Conservation (phyloP, 768 basidiomycete species). For the Podaxis rugospora region DNA sequence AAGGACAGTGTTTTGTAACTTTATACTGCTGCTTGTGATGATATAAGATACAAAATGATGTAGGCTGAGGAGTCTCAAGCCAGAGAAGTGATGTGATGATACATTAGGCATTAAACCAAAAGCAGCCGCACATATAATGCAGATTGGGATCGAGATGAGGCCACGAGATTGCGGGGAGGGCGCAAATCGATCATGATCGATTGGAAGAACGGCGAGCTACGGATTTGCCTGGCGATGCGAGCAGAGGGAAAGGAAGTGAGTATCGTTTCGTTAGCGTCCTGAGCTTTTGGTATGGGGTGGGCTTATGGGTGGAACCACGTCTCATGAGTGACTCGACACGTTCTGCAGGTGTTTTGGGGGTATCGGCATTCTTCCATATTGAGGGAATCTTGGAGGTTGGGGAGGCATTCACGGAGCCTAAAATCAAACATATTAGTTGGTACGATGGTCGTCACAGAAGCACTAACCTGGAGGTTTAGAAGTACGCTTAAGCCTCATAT, state of each 20-base stretch:
- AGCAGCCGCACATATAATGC: not conserved
- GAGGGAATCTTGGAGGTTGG: slow-evolving; percentile 33
- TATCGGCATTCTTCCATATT: slow-evolving; percentile 45
- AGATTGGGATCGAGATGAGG: not conserved
- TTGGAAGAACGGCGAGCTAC: slow-evolving; percentile 2
- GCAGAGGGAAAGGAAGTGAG: slow-evolving; percentile 40
- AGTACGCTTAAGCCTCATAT: not conserved
- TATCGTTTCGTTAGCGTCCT: slow-evolving; percentile 46
- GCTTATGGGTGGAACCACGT: slow-evolving; percentile 17
- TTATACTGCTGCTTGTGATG: not conserved
- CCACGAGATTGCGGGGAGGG: not conserved
- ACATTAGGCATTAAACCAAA: not conserved
- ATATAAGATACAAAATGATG: not conserved
- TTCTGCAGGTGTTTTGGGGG: slow-evolving; percentile 28
- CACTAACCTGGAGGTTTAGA: not conserved
- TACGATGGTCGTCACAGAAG: not conserved
- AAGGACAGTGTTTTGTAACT: too few species aligned
- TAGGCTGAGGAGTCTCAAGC: not conserved
- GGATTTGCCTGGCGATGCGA: slow-evolving; percentile 19
- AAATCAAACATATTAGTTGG: not conserved
- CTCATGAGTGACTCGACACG: slow-evolving; percentile 27
- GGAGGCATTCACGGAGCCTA: not conserved
- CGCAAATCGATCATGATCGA: slow-evolving; percentile 4
- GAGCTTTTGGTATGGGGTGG: slow-evolving; percentile 33
- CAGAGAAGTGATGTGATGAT: not conserved